Evolutionary conservation across 2,329 filamentous ascomycete species (phyloP).

Genomic region (Karstenula rhodostoma): DNA sequence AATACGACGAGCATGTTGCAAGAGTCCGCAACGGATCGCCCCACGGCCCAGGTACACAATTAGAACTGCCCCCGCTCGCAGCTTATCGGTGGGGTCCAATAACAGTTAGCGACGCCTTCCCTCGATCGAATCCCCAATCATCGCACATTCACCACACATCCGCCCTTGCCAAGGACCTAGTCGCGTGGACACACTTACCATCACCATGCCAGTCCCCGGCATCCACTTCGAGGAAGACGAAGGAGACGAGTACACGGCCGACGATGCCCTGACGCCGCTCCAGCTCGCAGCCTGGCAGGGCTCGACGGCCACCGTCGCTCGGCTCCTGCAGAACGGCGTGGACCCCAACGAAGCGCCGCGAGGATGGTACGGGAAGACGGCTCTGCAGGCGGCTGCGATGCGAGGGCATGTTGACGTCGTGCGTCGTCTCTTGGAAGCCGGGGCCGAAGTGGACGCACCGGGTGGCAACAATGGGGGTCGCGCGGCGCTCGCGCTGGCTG

Average conservation of each 20-base stretch:
- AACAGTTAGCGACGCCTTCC: neutral
- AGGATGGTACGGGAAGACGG: constrained; percentile 8
- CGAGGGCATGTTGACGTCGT: neutral
- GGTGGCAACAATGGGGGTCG: constrained; percentile 7
- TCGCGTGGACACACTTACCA: neutral
- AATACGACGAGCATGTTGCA: neutral
- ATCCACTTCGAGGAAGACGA: neutral
- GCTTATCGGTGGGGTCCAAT: neutral
- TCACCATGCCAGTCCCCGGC: constrained; percentile 1
- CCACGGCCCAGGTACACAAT: neutral
- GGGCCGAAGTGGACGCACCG: neutral
- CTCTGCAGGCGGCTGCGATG: constrained; percentile 4
- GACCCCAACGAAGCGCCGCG: neutral
- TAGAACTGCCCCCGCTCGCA: too few species aligned
- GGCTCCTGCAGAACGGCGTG: neutral
- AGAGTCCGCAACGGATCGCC: neutral
- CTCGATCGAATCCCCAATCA: neutral
- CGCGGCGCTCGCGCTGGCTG: neutral
- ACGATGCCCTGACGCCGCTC: constrained; percentile 8
- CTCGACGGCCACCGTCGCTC: neutral
- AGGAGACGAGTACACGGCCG: neutral
- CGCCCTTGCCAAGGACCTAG: neutral
- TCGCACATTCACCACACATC: neutral
- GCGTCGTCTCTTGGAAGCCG: neutral
- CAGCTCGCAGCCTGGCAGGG: constrained; percentile 6